Percentiles rank a stretch among this genome's conserved stretches.
Conservation (phyloP, 2,329 filamentous ascomycete species). For the Colletotrichum musicola region DNA sequence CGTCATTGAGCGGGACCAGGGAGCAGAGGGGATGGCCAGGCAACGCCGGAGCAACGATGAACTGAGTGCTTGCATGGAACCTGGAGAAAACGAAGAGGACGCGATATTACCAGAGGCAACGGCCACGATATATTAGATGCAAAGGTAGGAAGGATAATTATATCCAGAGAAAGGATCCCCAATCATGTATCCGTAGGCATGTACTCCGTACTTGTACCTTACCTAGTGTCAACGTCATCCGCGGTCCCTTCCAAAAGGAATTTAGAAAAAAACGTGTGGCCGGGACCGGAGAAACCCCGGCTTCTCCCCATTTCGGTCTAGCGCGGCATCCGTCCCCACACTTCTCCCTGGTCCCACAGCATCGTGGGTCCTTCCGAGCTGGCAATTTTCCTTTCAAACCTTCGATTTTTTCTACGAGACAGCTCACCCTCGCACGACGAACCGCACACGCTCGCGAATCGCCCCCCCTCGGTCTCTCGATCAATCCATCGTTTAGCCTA, state of each 20-base stretch:
- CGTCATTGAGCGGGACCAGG: background rate
- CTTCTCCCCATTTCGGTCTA: background rate
- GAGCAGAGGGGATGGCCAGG: background rate
- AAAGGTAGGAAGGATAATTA: too few relatives aligned
- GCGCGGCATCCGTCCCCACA: constrained; percentile 21
- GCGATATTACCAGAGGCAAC: background rate
- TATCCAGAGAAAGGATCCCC: too few relatives aligned
- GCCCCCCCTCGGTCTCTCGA: constrained; percentile 33
- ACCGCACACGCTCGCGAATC: constrained; percentile 32
- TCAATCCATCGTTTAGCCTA: constrained; percentile 39
- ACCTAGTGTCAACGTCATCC: constrained; percentile 31
- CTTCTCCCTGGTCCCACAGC: constrained; percentile 38
- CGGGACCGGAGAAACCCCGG: constrained; percentile 37
- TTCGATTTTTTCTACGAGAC: constrained; percentile 42
- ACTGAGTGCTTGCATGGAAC: background rate
- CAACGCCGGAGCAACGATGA: background rate
- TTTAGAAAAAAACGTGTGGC: constrained; percentile 30
- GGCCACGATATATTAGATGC: too few relatives aligned
- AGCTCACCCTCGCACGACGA: constrained; percentile 39
- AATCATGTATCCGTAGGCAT: too few relatives aligned
- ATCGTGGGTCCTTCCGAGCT: constrained; percentile 40
- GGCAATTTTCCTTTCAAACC: constrained; percentile 42
- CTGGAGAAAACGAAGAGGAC: background rate
- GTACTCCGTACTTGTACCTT: background rate
- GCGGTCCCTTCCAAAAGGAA: constrained; percentile 26